A percentile compares a stretch with the other conserved stretches of the same genome.
These are phyloP conservation scores for Oryza brachyantha DNA, from an alignment of 176 grass and related monocot genomes.

Conservation along the genomic window DNA sequence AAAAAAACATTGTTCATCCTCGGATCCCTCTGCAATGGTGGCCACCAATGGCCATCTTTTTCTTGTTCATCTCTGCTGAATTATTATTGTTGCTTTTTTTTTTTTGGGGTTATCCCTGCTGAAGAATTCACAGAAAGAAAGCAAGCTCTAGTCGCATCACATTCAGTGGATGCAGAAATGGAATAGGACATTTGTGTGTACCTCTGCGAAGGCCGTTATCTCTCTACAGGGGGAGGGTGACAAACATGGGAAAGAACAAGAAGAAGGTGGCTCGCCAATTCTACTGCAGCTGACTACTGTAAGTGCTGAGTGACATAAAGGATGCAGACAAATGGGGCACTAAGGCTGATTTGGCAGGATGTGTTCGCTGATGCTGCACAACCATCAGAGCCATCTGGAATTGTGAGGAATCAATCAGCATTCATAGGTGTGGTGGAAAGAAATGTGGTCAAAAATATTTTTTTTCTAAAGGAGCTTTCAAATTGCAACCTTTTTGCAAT, in stretches of 20 bases:
- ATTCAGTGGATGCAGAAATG: slow-evolving; percentile 6
- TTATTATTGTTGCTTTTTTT: too few species aligned
- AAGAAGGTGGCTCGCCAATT: slow-evolving; percentile 15
- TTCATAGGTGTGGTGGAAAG: background rate
- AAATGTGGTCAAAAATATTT: background rate
- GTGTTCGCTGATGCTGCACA: background rate
- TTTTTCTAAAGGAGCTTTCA: background rate
- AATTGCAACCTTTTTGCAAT: background rate
- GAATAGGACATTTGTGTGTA: background rate
- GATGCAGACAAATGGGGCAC: background rate
- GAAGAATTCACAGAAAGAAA: background rate
- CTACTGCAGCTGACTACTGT: slow-evolving; percentile 8
- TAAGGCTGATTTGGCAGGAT: background rate
- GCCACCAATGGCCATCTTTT: background rate
- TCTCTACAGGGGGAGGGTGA: background rate
- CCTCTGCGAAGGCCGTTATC: slow-evolving; percentile 34
- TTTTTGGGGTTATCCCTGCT: too few species aligned
- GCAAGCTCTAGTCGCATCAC: slow-evolving; percentile 14
- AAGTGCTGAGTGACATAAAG: background rate
- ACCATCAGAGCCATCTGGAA: background rate
- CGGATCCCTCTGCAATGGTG: slow-evolving; percentile 34
- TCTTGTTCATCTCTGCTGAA: background rate
- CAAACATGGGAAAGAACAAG: slow-evolving; percentile 18
- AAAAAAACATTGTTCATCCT: background rate
- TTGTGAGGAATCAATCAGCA: background rate